phyloP scores from a whole-genome alignment of 306 rosid genomes.

The Vigna hirtella region DNA sequence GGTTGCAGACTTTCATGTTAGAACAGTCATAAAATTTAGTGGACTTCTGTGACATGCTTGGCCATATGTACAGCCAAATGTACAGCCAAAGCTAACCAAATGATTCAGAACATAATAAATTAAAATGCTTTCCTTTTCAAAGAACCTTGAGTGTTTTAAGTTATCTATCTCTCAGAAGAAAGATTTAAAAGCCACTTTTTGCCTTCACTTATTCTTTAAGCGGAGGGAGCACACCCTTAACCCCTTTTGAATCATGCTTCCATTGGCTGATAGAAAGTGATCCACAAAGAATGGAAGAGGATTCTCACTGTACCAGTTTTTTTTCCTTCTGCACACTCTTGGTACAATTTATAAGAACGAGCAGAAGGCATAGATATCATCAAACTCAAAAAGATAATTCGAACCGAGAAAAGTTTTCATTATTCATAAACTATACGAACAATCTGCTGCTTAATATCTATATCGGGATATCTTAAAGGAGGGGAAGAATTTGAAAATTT shows the following conservation, averaged over 20 bases:
- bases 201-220: constrained; percentile 10
- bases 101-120: not conserved
- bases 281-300: constrained; percentile 15
- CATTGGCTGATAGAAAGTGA: constrained; percentile 20
- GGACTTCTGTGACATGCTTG: not conserved
- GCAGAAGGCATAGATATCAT: constrained; percentile 26
- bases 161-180: not conserved
- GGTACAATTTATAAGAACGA: constrained; percentile 22
- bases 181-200: not conserved
- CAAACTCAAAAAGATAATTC: constrained; percentile 15
- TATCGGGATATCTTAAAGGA: constrained; percentile 10
- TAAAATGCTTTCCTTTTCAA: not conserved
- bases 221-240: not conserved
- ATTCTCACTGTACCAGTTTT: constrained; percentile 13
- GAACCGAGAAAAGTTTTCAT: not conserved
- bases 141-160: not conserved
- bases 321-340: not conserved
- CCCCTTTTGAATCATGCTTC: not conserved
- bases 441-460: constrained; percentile 9
- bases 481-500: constrained; percentile 31
- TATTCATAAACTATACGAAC: not conserved
- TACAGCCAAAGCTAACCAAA: constrained; percentile 21
- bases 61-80: not conserved
- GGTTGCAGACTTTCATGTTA: not conserved
- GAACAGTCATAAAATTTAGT: not conserved